Evolutionary conservation across 2,329 filamentous ascomycete species (phyloP), one percentile per base, ranked within the genome.

Genomic region (Microcyclospora pomicola): DNA sequence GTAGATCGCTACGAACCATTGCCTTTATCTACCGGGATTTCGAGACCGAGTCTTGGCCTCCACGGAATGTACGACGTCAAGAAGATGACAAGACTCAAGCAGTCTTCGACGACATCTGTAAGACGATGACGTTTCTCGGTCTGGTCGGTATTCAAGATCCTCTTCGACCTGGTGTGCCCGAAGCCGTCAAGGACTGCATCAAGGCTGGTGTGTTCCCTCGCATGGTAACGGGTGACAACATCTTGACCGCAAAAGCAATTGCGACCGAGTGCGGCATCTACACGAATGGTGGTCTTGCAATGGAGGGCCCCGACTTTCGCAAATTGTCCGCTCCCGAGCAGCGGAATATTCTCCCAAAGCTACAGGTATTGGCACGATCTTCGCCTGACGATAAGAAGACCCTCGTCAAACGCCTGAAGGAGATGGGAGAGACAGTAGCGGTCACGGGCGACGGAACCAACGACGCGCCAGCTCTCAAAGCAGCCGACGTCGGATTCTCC

Each of bases 1-100:
- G 73, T 16, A 72, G 80, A 13, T 92, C 85, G 6, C 69, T 94
- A 27, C 75, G 86, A 45, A 92, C 86, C 1, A 92, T 94, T 49
- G 83, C 79, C 32, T 72, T 93, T 45, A 69, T 85, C 37, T 92
- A 85, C 61, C 80, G 77, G 39, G 86, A 94, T 50, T 93, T 91
- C 48, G 73, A 82, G 15, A 72, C 73, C 37, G 49, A 51, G 14
- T 44, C 47, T 9, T 82, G 86, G 86, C 86, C 87, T 16, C 85
- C 85, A 4, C 72, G 67, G 42, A 69, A 71, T 34, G 72, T 70
- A 12, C 73, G 64, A 31, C 68, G 60, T 24, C 57, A 68, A 27
- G 73, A 79, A 44, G 77, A 80, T 42, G 75, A 82, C 47, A 56
- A 65, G 6, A 69, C 68, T 15, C 70, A 79, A 41, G 77, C 73